phyloP scores from a whole-genome alignment of 2,329 filamentous ascomycete genomes.

The Aspergillus fumigatiaffinis region DNA sequence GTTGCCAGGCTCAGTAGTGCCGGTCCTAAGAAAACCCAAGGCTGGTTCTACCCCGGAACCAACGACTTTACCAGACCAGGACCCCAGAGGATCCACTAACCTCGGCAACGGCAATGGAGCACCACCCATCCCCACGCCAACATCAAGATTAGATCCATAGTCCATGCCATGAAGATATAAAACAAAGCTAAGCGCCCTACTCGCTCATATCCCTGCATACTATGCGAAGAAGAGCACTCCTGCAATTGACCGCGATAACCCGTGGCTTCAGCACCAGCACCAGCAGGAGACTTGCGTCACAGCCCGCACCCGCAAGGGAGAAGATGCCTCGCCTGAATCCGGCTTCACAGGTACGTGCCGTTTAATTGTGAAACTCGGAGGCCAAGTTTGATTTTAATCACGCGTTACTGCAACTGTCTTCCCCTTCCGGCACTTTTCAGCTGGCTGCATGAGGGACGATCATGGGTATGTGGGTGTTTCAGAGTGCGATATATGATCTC shows the following conservation, averaged over 20 bases:
- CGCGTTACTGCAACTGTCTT: not conserved
- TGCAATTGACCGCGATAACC: not conserved
- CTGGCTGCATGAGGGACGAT: not conserved
- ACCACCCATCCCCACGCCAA: not conserved
- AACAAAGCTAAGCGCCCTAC: not conserved
- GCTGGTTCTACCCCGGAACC: not conserved
- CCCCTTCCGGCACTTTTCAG: not conserved
- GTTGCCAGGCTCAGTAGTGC: no score
- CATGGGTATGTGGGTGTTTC: not conserved
- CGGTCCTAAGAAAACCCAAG: no score
- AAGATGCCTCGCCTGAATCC: constrained; percentile 12
- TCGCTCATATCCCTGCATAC: not conserved
- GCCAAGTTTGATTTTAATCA: not conserved
- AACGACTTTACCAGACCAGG: not conserved
- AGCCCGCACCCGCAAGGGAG: not conserved
- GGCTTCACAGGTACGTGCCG: constrained; percentile 9
- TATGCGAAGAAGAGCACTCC: constrained; percentile 4
- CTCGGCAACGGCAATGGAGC: not conserved
- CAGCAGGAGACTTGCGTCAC: not conserved
- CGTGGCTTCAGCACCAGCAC: constrained; percentile 6
- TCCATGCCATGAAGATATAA: not conserved
- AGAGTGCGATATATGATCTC: not conserved
- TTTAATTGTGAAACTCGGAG: not conserved
- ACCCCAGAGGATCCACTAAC: not conserved
- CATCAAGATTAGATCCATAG: not conserved